phyloP scores from a whole-genome alignment of 345 rosid species.

The Eucalyptus polybractea region DNA sequence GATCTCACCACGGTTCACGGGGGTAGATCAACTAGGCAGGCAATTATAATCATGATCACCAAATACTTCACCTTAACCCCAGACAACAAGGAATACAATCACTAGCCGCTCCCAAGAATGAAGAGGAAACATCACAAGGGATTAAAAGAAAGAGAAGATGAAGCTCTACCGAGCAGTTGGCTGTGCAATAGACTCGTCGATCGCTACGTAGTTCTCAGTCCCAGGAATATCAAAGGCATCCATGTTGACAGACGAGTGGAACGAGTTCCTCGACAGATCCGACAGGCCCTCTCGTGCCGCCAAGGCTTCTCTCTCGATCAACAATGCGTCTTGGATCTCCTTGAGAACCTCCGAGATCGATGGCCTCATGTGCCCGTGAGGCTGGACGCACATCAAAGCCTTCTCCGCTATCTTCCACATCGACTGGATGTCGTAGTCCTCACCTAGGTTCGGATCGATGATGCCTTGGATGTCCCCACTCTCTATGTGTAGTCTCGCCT shows the following conservation, averaged over 20 bases:
- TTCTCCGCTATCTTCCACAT: constrained; percentile 99
- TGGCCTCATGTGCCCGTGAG: constrained; percentile 92
- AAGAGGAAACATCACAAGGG: neutral
- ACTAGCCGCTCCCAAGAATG: neutral
- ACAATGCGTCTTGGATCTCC: constrained; percentile 87
- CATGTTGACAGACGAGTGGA: constrained; percentile 53
- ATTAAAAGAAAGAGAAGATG: neutral
- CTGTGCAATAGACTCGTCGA: constrained; percentile 46
- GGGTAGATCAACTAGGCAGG: neutral
- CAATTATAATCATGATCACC: neutral
- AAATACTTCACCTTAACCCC: neutral
- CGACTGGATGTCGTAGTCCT: constrained; percentile 80
- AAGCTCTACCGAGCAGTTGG: constrained; percentile 59
- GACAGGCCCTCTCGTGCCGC: constrained; percentile 48
- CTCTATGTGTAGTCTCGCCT: constrained; percentile 94
- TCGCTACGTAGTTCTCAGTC: constrained; percentile 35
- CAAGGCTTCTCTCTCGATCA: constrained; percentile 56
- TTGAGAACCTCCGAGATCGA: constrained; percentile 88
- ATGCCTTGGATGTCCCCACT: constrained; percentile 88
- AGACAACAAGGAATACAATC: neutral
- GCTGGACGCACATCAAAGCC: constrained; percentile 80
- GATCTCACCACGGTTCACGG: neutral
- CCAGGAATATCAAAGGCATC: constrained; percentile 39
- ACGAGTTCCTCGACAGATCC: constrained; percentile 60
- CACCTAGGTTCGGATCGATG: constrained; percentile 55